Evolutionary conservation across 208 protist genomes (phyloP).

Genomic region (Crithidia sp.): DNA sequence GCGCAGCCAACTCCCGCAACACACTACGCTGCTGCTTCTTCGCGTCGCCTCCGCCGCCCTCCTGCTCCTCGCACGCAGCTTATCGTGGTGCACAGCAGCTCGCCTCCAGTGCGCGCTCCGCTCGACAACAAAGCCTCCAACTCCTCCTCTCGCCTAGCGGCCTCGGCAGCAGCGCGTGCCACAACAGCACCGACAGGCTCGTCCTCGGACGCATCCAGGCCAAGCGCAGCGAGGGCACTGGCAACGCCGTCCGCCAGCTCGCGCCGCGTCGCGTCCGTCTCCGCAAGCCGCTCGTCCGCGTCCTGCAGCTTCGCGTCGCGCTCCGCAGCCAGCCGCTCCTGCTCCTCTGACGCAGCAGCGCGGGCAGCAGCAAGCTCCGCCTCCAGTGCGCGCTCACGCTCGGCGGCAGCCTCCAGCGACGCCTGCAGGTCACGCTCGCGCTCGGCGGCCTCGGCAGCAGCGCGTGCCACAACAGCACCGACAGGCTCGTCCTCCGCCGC

Average conservation of each 20-base stretch:
- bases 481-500: no score
- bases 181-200: not conserved
- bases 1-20: not conserved
- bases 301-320: not conserved
- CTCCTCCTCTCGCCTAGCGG: not conserved
- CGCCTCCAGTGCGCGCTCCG: no score
- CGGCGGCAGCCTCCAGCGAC: not conserved
- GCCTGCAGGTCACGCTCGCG: not conserved
- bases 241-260: no score
- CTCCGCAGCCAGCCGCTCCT: not conserved
- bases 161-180: not conserved
- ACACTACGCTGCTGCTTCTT: conserved; percentile 15
- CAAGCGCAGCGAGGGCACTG: no score
- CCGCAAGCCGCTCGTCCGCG: not conserved
- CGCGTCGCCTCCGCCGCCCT: no score
- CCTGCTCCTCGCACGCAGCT: conserved; percentile 19
- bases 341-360: not conserved
- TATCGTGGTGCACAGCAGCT: no score
- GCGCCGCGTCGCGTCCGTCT: not conserved
- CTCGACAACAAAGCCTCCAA: not conserved
- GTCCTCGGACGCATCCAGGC: not conserved
- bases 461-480: no score
- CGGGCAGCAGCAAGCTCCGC: not conserved
- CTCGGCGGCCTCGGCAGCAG: no score
- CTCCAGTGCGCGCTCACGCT: not conserved